Base-by-base conservation (phyloP, 1,139 yeast genomes). In the Saccharomyces hybrid region DNA sequence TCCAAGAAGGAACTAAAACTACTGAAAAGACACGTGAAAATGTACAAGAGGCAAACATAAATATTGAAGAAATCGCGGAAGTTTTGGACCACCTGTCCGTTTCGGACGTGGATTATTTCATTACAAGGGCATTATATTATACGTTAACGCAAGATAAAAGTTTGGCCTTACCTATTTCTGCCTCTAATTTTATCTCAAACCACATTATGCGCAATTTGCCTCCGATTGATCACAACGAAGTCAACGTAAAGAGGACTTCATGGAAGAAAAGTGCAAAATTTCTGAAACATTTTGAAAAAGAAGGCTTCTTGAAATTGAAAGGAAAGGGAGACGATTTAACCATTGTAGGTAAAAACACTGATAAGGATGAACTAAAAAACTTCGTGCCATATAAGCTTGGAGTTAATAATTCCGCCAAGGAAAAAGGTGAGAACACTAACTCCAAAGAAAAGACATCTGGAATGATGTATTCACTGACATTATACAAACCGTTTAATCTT, bases 211-310 rank as follows among this genome's bases (percentile, higher is more conserved):
- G 80, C 53, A 88, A 89, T 68, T 72, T 91, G n/a, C 95, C 96
- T 0, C 95, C 96, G 0, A 61, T 63, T 3, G 81, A 81, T 59
- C 74, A 73, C 57, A 53, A 72, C n/a, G 76, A 76, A 48, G 79
- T 88, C 47, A 83, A 80, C 57, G 80, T 93, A 63, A 91, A 90
- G 70, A 85, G 83, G 63, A 84, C 97, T 0, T 81, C 91, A 2
- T 91, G 95, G 95, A 90, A 87, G 69, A 93, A 93, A 66, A 82
- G 95, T 1, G 79, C 91, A 23, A 91, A 90, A 69, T 89, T 84
- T 64, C 73, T 91, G 54, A 91, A 89, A 66, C 83, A 86, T 3
- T 88, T 90, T 84, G 96, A 87, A 59, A 91, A 89, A 66, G 77
- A 78, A 51, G 81, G 82, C 1, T 80, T 84, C 55, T 71, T 84